Conservation (phyloP, 495 filamentous ascomycete species). For the Clohesyomyces aquaticus region DNA sequence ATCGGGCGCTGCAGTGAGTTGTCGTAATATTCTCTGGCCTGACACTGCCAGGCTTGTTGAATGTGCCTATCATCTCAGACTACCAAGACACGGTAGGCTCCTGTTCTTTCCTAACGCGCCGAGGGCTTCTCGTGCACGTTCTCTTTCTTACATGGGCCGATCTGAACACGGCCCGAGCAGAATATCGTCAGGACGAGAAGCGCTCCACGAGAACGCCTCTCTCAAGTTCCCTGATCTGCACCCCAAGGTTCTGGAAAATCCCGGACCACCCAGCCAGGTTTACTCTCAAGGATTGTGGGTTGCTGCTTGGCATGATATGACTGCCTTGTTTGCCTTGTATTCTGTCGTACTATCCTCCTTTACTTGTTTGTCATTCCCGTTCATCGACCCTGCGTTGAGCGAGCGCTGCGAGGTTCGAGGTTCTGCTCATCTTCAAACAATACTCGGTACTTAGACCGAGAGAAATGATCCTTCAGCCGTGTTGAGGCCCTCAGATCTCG, state of each 20-base stretch:
- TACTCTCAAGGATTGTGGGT: neutral
- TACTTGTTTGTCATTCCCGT: neutral
- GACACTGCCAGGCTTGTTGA: constrained; percentile 3
- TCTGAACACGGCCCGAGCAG: neutral
- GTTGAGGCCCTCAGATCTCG: no score
- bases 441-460: no score
- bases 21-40: constrained; percentile 4
- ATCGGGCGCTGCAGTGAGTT: constrained; percentile 13
- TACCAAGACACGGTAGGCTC: neutral
- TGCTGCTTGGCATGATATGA: no score
- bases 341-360: neutral
- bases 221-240: neutral
- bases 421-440: no score
- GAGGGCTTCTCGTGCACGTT: constrained; percentile 1
- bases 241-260: neutral
- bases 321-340: neutral
- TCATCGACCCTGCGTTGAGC: neutral
- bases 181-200: neutral
- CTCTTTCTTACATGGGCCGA: neutral
- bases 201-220: constrained; percentile 1
- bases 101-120: neutral
- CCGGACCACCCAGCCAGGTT: neutral
- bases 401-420: no score
- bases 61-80: neutral
- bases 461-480: no score